These are phyloP conservation scores for Allantophomopsis lycopodina DNA, from an alignment of 2,329 filamentous ascomycete genomes.

Conservation along the genomic window DNA sequence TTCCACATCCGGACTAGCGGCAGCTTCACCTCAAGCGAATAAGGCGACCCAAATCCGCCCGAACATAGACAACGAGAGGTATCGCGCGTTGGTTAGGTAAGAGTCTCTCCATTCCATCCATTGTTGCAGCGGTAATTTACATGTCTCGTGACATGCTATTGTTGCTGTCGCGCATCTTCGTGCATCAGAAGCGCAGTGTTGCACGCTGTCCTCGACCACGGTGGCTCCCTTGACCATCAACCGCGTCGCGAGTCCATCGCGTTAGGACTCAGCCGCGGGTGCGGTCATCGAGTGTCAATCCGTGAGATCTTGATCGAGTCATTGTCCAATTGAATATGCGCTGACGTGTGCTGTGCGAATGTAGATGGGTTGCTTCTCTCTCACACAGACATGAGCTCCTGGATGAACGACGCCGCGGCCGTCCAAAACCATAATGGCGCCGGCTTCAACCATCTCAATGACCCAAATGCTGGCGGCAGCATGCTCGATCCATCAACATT, in stretches of 20 bases:
- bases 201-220: constrained; percentile 3
- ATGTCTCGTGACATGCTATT: constrained; percentile 14
- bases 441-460: constrained; percentile 51
- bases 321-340: constrained; percentile 1
- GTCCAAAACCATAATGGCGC: constrained; percentile 58
- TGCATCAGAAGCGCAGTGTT: constrained; percentile 8
- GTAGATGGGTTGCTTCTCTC: constrained; percentile 23
- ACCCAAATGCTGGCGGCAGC: constrained; percentile 38
- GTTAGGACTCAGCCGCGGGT: constrained; percentile 4
- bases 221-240: constrained; percentile 5
- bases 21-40: neutral
- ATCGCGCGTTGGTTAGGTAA: constrained; percentile 14
- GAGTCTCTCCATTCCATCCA: constrained; percentile 14
- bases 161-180: constrained; percentile 5
- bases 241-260: constrained; percentile 18
- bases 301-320: too few species aligned
- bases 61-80: too few species aligned
- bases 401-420: constrained; percentile 54
- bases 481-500: constrained; percentile 56
- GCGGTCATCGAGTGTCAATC: neutral
- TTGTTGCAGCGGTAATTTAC: constrained; percentile 6
- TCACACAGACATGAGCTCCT: constrained; percentile 51
- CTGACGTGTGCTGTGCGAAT: constrained; percentile 11
- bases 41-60: too few species aligned
- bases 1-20: too few species aligned